Percentiles rank a stretch among this genome's conserved stretches.
phyloP scores from a whole-genome alignment of 176 grass and related monocot species.

The Eremochloa ophiuroides region DNA sequence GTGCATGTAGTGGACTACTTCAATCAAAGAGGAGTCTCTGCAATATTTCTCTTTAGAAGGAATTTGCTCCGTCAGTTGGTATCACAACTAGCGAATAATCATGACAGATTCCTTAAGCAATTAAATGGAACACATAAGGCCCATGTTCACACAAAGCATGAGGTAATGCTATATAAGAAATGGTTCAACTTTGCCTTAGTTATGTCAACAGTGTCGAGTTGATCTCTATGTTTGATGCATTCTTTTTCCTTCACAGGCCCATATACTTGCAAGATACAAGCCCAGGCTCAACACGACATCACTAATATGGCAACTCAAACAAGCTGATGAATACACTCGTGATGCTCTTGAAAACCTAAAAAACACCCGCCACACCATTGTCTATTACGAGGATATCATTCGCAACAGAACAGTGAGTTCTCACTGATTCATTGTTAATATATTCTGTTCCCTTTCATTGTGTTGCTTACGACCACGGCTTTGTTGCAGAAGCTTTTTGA shows the following conservation, averaged over 20 bases:
- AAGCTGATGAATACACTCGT: slow-evolving; percentile 39
- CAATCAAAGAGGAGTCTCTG: slow-evolving; percentile 56
- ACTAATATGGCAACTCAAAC: slow-evolving; percentile 46
- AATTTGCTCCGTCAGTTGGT: slow-evolving; percentile 79
- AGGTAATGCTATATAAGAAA: slow-evolving; percentile 35
- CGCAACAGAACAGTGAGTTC: slow-evolving; percentile 64
- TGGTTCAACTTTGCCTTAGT: not conserved
- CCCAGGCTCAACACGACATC: slow-evolving; percentile 67
- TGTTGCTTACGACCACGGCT: not conserved
- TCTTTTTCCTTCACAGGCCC: slow-evolving; percentile 37
- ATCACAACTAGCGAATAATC: slow-evolving; percentile 70
- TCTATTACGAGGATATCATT: slow-evolving; percentile 84
- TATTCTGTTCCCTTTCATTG: not conserved
- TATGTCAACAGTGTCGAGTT: not conserved
- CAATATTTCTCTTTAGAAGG: slow-evolving; percentile 83
- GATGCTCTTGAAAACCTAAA: slow-evolving; percentile 56
- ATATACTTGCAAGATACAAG: slow-evolving; percentile 68
- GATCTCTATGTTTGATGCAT: not conserved
- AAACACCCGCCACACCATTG: slow-evolving; percentile 48
- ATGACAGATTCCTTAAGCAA: slow-evolving; percentile 76
- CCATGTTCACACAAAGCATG: slow-evolving; percentile 68
- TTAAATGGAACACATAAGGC: slow-evolving; percentile 91
- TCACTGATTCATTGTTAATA: not conserved
- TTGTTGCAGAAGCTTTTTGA: slow-evolving; percentile 64
- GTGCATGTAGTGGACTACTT: slow-evolving; percentile 54